These are phyloP conservation scores for Musa balbisiana DNA, from an alignment of 202 grass and related monocot species.

Conservation along the genomic window DNA sequence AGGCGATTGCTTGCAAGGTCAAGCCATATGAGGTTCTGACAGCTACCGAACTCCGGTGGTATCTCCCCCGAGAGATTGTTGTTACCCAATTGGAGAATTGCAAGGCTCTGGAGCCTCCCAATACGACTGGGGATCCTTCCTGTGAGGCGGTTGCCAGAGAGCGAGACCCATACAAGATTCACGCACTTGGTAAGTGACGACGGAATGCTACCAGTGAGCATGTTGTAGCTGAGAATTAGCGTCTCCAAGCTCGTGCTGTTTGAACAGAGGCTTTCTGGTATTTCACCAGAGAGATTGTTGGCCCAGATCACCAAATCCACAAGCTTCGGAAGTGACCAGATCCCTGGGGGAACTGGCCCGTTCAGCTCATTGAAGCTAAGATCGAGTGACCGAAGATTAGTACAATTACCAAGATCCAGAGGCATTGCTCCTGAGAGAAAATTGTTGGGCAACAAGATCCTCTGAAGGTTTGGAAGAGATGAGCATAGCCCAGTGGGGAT, in stretches of 20 bases:
- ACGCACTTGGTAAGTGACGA: slow-evolving; percentile 51
- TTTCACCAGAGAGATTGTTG: slow-evolving; percentile 60
- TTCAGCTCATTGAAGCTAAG: slow-evolving; percentile 82
- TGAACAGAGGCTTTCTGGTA: slow-evolving; percentile 60
- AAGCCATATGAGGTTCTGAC: slow-evolving; percentile 90
- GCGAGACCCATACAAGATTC: slow-evolving; percentile 78
- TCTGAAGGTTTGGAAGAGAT: slow-evolving; percentile 37
- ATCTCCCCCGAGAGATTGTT: slow-evolving; percentile 58
- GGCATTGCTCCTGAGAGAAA: slow-evolving; percentile 53
- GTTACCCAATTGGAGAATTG: slow-evolving; percentile 78
- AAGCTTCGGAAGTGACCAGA: slow-evolving; percentile 52
- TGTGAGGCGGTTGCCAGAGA: slow-evolving; percentile 61
- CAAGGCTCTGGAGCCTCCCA: slow-evolving; percentile 58
- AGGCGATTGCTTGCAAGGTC: slow-evolving; percentile 78
- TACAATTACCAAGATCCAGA: slow-evolving; percentile 41
- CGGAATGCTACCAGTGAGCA: slow-evolving; percentile 51
- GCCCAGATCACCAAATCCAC: slow-evolving; percentile 83
- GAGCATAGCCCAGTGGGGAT: slow-evolving; percentile 59
- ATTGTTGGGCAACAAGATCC: slow-evolving; percentile 68
- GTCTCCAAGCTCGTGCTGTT: slow-evolving; percentile 51
- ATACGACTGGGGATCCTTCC: slow-evolving; percentile 51
- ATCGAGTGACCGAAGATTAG: slow-evolving; percentile 64
- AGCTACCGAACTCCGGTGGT: slow-evolving; percentile 57
- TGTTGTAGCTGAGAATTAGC: slow-evolving; percentile 91
- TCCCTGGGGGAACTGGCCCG: slow-evolving; percentile 42